Evolutionary conservation across 768 basidiomycete species (phyloP), one percentile per base, ranked within the genome.

Genomic region (Bullera alba): DNA sequence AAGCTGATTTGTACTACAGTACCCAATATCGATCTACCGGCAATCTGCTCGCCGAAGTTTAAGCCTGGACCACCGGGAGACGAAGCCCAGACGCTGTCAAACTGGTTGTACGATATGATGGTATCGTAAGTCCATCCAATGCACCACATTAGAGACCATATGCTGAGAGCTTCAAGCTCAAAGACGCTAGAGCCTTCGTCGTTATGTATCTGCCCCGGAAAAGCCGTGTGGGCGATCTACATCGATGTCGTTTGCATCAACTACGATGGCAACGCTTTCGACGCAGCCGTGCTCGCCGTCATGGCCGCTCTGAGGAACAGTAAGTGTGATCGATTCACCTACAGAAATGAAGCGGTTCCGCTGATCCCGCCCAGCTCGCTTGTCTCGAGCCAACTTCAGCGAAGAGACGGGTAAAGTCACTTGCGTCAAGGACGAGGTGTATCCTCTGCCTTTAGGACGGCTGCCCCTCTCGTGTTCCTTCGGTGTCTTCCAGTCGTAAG

Each of bases 191-290:
- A 4, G 12, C 62, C 90, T 90, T 17, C 82, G 87, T 14, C 78
- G 77, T 79, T 97, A 2, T 84, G 84, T 67, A 95, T 99, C 50
- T 78, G 85, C 15, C 79, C 81, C 0, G 83, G 82, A 2, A 87
- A 85, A 67, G 79, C 88, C 0, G 90, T 77, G 0, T 99, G 91
- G 90, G 85, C 85, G 25, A 78, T 97, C n/a, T 97, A 96, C 65
- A 79, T 96, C 59, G 95, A 99, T 58, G 82, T 87, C 25, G 87
- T 85, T 0, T 96, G 93, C 68, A 87, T 99, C 57, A 97, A 95
- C 74, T 95, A 93, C 67, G 92, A 97, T 69, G 95, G 95, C 4
- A 97, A 96, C 65, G 85, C 79, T 1, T 89, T 92, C 52, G 95
- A 99, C 58, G 89, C 95, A 0, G 79, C 87, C 0, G 77, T 96